These are phyloP conservation scores for Dictyostelium citrinum DNA, from an alignment of 78 protist genomes.

Conservation along the genomic window DNA sequence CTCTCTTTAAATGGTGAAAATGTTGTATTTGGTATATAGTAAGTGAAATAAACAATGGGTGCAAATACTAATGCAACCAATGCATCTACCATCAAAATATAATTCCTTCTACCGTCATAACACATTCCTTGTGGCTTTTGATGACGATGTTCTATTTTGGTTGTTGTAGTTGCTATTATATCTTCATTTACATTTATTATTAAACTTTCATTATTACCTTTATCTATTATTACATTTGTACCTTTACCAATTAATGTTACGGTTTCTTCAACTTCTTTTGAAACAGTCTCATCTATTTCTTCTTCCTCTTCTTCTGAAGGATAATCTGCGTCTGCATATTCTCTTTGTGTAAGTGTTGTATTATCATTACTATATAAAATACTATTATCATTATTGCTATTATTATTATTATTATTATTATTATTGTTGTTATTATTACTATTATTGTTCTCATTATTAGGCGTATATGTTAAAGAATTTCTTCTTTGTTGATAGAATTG, in stretches of 20 bases:
- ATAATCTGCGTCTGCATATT: slow-evolving; percentile 5
- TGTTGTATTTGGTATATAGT: neutral
- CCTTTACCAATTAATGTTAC: neutral
- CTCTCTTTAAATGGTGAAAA: neutral
- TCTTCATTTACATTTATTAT: neutral
- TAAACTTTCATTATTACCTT: neutral
- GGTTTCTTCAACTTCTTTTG: neutral
- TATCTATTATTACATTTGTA: neutral
- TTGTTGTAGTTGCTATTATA: neutral
- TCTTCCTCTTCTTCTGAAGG: neutral
- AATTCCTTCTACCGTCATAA: neutral
- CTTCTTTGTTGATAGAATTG: slow-evolving; percentile 8
- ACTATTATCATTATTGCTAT: neutral
- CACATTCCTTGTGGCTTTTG: slow-evolving; percentile 23
- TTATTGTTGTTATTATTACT: neutral
- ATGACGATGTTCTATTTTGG: neutral
- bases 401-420: neutral
- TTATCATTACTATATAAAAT: neutral
- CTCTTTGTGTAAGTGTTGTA: neutral
- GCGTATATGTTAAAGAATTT: neutral
- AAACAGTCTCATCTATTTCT: neutral
- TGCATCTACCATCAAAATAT: slow-evolving; percentile 22
- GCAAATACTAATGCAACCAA: neutral
- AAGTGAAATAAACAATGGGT: slow-evolving; percentile 18
- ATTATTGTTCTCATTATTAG: neutral